Conservation (phyloP, 495 filamentous ascomycete genomes). For the Lichina pygmaea region DNA sequence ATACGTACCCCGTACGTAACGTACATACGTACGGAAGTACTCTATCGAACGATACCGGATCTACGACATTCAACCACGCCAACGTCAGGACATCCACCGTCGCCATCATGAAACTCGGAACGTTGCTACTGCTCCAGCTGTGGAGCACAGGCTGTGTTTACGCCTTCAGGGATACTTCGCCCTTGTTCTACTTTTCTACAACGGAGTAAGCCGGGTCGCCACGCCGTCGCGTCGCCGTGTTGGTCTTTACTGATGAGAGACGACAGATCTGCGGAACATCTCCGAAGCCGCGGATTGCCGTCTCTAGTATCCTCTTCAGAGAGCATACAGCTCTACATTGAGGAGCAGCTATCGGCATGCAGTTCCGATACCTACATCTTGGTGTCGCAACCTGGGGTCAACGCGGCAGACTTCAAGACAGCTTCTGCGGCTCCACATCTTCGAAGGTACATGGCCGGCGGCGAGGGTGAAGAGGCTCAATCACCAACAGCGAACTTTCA, state of each 20-base stretch:
- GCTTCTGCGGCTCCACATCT: slow-evolving; percentile 32
- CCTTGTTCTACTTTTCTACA: slow-evolving; percentile 6
- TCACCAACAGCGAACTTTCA: slow-evolving; percentile 15
- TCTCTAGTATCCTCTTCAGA: slow-evolving; percentile 12
- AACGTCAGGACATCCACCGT: not conserved
- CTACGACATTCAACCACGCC: not conserved
- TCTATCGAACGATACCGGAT: no score
- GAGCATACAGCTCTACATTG: slow-evolving; percentile 4
- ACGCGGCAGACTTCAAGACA: slow-evolving; percentile 33
- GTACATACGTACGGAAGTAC: no score
- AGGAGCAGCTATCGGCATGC: slow-evolving; percentile 29
- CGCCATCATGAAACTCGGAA: slow-evolving; percentile 8
- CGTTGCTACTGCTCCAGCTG: not conserved
- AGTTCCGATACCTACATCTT: slow-evolving; percentile 57
- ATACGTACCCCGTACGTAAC: no score
- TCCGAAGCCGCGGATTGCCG: slow-evolving; percentile 1
- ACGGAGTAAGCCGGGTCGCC: slow-evolving; percentile 1
- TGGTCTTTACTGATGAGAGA: not conserved
- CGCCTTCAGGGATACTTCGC: slow-evolving; percentile 5
- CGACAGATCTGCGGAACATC: not conserved
- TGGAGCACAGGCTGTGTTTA: not conserved
- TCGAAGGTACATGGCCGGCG: slow-evolving; percentile 20
- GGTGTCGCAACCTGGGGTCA: slow-evolving; percentile 50
- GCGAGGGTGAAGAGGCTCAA: slow-evolving; percentile 12
- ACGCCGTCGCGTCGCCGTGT: not conserved